phyloP scores from a whole-genome alignment of 177 flowering plant species.

The Vitis hybrid region DNA sequence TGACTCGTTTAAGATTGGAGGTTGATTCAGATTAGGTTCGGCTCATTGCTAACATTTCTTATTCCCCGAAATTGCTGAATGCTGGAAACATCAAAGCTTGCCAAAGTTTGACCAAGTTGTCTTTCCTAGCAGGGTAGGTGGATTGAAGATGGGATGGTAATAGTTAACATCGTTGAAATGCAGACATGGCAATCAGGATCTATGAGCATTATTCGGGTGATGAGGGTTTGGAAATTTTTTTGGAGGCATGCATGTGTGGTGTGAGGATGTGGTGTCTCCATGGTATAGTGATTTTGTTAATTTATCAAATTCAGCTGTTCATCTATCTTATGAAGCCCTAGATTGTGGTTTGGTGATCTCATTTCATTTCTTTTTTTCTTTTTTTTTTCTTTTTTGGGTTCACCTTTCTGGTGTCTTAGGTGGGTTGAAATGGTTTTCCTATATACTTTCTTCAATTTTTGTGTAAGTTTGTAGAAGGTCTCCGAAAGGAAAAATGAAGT shows the following conservation, averaged over 20 bases:
- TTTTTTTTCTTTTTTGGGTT: not conserved
- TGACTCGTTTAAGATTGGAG: slow-evolving; percentile 20
- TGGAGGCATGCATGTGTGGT: slow-evolving; percentile 34
- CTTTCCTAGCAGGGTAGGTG: not conserved
- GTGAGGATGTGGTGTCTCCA: slow-evolving; percentile 24
- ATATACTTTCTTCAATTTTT: not conserved
- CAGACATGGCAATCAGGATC: slow-evolving; percentile 23
- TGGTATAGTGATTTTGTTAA: slow-evolving; percentile 48
- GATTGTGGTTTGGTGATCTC: not conserved
- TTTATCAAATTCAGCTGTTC: slow-evolving; percentile 14
- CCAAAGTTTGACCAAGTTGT: not conserved
- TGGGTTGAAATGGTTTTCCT: not conserved
- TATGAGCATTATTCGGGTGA: slow-evolving; percentile 18
- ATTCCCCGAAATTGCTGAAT: not conserved
- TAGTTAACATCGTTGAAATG: slow-evolving; percentile 24
- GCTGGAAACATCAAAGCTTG: not conserved
- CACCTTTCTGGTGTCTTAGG: not conserved
- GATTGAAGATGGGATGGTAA: slow-evolving; percentile 4
- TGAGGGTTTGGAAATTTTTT: slow-evolving; percentile 40
- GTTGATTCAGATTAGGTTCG: not conserved
- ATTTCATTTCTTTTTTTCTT: not conserved
- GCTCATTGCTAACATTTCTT: not conserved
- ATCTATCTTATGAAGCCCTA: not conserved
- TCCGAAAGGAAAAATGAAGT: not conserved
- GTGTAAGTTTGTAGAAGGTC: not conserved